Conservation (phyloP, 139 green algal species). For the Volvox africanus region DNA sequence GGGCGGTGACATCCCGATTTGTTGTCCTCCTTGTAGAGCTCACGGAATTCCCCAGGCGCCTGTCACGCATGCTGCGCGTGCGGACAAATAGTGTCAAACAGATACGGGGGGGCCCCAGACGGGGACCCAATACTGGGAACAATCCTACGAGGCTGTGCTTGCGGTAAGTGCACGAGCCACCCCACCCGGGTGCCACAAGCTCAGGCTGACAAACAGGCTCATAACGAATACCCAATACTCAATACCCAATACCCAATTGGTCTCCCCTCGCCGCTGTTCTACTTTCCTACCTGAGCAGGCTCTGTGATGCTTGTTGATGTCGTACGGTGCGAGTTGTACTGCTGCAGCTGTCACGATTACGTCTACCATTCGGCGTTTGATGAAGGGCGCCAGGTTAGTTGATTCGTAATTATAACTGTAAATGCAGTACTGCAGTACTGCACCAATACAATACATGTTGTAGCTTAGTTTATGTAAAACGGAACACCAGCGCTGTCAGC, state of each 20-base stretch:
- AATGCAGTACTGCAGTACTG: too few relatives aligned
- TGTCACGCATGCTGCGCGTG: slow-evolving; percentile 23
- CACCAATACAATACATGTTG: too few relatives aligned
- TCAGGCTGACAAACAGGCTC: too few relatives aligned
- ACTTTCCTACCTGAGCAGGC: background rate
- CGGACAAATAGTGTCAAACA: background rate
- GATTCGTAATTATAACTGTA: background rate
- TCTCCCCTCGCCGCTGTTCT: too few relatives aligned
- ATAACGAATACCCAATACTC: too few relatives aligned
- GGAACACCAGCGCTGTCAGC: too few relatives aligned
- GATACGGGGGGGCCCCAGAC: background rate
- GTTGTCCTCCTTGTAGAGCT: background rate
- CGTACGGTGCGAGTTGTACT: slow-evolving; percentile 78
- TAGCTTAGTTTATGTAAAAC: too few relatives aligned
- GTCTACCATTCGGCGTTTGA: slow-evolving; percentile 80
- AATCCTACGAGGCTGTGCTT: background rate
- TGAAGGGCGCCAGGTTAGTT: slow-evolving; percentile 53
- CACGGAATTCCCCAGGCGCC: background rate
- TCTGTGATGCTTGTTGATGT: slow-evolving; percentile 66
- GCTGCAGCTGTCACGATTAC: slow-evolving; percentile 78
- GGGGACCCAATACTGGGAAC: background rate
- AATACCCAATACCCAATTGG: too few relatives aligned
- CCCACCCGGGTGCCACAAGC: background rate
- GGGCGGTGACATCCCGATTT: too few relatives aligned
- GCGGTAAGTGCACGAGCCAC: slow-evolving; percentile 7